Evolutionary conservation across 164 flowering plant genomes (phyloP), one percentile per base, ranked within the genome.

Genomic region (Liquidambar formosana): DNA sequence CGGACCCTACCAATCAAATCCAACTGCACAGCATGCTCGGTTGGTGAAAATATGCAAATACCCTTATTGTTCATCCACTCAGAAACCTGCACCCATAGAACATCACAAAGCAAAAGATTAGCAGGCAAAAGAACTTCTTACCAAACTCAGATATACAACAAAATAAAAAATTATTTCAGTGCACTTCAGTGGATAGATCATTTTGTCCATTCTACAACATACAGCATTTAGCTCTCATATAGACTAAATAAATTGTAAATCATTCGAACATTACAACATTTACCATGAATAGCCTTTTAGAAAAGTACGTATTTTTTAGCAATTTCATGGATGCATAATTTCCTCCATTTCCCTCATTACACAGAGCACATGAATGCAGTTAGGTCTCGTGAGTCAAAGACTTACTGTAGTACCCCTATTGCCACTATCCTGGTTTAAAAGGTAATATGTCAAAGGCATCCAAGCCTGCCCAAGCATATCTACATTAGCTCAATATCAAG

Each of bases 11-110:
- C 91, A 19, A 88, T 85, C 71, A 88, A 78, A 86, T 90, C 93
- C 76, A 92, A 57, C 69, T 81, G 86, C 78, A 89, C 86, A 5
- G 95, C 95, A 67, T 88, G 94, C 45, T 88, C 86, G 43, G 71
- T 67, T 0, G 93, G 70, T 52, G 91, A 41, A 52, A 90, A 83
- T 28, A 51, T 33, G 65, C 77, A 83, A n/a, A 78, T 28, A 23
- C 81, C 93, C 49, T 70, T 80, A 15, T 72, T 75, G 12, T 77
- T 76, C 93, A 86, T 87, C 96, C 98, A 94, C 45, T 90, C 88
- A 43, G 87, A 88, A 57, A 92, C 90, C 98, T 94, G 84, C 79
- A 78, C 64, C 58, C 49, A 52, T 9, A 19, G 41, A 57, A 64
- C 63, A 75, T 9, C 56, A 41, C 3, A 65, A 14, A 43, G 16